These are phyloP conservation scores for Blastobotrys buckinghamii DNA, from an alignment of 1,139 yeast genomes.

Conservation along the genomic window DNA sequence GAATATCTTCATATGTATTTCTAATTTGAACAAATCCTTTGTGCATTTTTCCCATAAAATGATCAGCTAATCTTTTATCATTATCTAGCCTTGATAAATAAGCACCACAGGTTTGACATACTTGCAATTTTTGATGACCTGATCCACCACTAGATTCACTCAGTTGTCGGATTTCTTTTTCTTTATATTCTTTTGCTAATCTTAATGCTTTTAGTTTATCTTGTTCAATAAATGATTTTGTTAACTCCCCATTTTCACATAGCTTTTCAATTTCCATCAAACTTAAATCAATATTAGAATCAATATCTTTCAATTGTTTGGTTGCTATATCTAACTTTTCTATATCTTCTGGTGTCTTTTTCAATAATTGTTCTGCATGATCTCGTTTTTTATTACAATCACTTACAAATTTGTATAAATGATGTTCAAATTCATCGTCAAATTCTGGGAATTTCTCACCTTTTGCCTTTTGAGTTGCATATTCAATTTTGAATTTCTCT, in stretches of 20 bases:
- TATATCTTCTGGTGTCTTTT: constrained; percentile 74
- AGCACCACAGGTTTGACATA: constrained; percentile 90
- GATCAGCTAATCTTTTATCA: constrained; percentile 86
- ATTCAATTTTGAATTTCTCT: constrained; percentile 70
- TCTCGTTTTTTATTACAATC: constrained; percentile 67
- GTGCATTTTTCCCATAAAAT: constrained; percentile 84
- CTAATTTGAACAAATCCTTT: constrained; percentile 75
- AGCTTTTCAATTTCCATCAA: constrained; percentile 63
- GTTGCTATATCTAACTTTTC: constrained; percentile 58
- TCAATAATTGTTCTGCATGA: constrained; percentile 60
- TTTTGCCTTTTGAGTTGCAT: constrained; percentile 50
- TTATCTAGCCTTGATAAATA: constrained; percentile 81
- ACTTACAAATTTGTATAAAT: constrained; percentile 48
- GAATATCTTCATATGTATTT: constrained; percentile 49
- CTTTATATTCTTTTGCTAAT: constrained; percentile 36
- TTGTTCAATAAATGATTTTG: constrained; percentile 46
- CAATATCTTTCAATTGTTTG: constrained; percentile 60
- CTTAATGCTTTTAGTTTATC: constrained; percentile 37
- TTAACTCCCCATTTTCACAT: constrained; percentile 45
- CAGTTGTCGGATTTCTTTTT: constrained; percentile 50
- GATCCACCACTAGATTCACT: constrained; percentile 78
- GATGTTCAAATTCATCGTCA: constrained; percentile 58
- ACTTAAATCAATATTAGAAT: constrained; percentile 61
- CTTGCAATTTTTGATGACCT: constrained; percentile 86
- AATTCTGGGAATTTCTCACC: constrained; percentile 62